Conservation (phyloP, 805 yeast species). For the Zygoascus bituminiphila region DNA sequence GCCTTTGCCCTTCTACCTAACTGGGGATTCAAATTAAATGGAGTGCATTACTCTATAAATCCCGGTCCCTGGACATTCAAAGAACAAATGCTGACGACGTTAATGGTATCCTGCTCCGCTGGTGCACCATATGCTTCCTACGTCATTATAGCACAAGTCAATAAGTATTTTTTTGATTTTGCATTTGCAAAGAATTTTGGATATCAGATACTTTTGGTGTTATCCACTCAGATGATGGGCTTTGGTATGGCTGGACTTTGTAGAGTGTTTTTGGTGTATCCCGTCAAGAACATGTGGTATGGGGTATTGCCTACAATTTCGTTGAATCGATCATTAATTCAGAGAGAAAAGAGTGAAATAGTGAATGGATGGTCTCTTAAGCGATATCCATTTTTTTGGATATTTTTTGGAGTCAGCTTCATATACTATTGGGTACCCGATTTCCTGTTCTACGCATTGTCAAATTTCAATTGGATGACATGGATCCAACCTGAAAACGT, state of each 20-base stretch:
- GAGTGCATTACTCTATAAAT: slow-evolving; percentile 39
- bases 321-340: slow-evolving; percentile 38
- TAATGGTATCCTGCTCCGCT: slow-evolving; percentile 23
- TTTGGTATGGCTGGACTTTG: slow-evolving; percentile 58
- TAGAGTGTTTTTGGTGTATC: slow-evolving; percentile 50
- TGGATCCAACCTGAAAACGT: slow-evolving; percentile 50
- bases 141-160: slow-evolving; percentile 24
- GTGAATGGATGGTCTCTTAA: slow-evolving; percentile 44
- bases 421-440: slow-evolving; percentile 54
- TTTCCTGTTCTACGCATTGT: slow-evolving; percentile 47
- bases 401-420: slow-evolving; percentile 34
- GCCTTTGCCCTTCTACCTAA: slow-evolving; percentile 30
- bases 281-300: slow-evolving; percentile 60
- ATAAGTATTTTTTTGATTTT: slow-evolving; percentile 24
- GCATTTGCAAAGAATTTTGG: slow-evolving; percentile 26
- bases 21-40: slow-evolving; percentile 33
- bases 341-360: slow-evolving; percentile 15
- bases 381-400: slow-evolving; percentile 36
- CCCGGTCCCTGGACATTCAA: slow-evolving; percentile 60
- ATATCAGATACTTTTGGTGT: slow-evolving; percentile 42
- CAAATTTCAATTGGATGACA: slow-evolving; percentile 49
- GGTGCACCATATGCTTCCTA: slow-evolving; percentile 21
- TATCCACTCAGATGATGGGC: slow-evolving; percentile 57
- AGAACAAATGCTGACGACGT: slow-evolving; percentile 58
- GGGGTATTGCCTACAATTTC: slow-evolving; percentile 50